Evolutionary conservation across 2,329 filamentous ascomycete genomes (phyloP).

Genomic region (Arthrobotrys conoides): DNA sequence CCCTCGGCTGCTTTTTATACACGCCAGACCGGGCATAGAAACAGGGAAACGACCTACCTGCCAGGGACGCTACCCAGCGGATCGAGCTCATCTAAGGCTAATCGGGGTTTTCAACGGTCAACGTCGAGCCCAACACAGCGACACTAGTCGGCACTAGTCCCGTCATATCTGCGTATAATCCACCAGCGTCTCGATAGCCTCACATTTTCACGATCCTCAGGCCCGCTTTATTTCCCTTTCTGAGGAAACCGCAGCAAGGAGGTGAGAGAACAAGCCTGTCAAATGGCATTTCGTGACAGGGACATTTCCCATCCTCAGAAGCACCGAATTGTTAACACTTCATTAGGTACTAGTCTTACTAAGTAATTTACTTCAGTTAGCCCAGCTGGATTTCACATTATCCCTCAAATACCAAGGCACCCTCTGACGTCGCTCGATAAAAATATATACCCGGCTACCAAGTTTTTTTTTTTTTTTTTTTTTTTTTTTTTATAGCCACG

Average conservation of each 20-base stretch:
- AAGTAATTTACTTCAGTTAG: too few relatives aligned
- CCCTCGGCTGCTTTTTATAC: slow-evolving; percentile 24
- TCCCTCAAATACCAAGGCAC: slow-evolving; percentile 32
- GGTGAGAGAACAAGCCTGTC: slow-evolving; percentile 29
- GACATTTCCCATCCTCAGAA: slow-evolving; percentile 44
- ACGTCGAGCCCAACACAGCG: slow-evolving; percentile 47
- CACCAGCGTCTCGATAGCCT: slow-evolving; percentile 17
- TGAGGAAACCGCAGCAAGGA: slow-evolving; percentile 23
- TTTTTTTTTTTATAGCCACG: slow-evolving; percentile 28
- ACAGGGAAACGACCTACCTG: slow-evolving; percentile 5
- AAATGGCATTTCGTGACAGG: slow-evolving; percentile 21
- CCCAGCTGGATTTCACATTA: too few relatives aligned
- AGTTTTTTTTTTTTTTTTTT: slow-evolving; percentile 38
- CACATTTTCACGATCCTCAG: slow-evolving; percentile 36
- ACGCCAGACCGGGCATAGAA: slow-evolving; percentile 6
- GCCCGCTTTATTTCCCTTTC: slow-evolving; percentile 17
- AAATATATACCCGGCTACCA: slow-evolving; percentile 41
- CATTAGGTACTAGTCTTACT: too few relatives aligned
- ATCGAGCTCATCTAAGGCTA: slow-evolving; percentile 38
- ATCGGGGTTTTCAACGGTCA: slow-evolving; percentile 44
- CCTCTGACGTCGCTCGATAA: slow-evolving; percentile 51
- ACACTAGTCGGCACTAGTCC: slow-evolving; percentile 15
- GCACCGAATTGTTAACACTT: slow-evolving; percentile 46
- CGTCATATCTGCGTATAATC: slow-evolving; percentile 5
- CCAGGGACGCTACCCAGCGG: slow-evolving; percentile 33